Conservation (phyloP, 768 basidiomycete species). For the Pholiota microspora region DNA sequence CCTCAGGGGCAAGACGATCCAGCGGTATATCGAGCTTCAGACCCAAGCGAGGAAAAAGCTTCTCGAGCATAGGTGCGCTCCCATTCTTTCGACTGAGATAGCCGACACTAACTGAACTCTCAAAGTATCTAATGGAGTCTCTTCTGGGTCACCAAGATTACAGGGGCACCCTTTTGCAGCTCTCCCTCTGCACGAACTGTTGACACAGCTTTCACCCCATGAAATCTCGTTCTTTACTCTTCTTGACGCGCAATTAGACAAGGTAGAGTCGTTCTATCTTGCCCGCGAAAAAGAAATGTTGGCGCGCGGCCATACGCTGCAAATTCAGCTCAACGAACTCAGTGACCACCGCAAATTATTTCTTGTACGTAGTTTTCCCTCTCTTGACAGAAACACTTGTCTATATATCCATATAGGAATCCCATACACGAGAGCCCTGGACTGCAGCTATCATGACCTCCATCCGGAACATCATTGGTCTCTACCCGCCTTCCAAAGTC, state of each 20-base stretch:
- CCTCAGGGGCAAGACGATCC: neutral
- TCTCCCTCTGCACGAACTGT: conserved; percentile 43
- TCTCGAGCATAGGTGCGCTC: conserved; percentile 2
- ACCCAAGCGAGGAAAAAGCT: conserved; percentile 1
- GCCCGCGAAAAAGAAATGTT: conserved; percentile 66
- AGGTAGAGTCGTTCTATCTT: conserved; percentile 82
- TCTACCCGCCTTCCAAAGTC: neutral
- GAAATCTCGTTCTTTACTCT: conserved; percentile 75
- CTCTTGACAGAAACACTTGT: neutral
- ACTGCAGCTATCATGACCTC: conserved; percentile 10
- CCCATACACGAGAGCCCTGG: conserved; percentile 18
- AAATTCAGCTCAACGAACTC: conserved; percentile 73
- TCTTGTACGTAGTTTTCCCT: conserved; percentile 40
- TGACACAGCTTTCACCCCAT: conserved; percentile 53
- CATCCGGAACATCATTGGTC: conserved; percentile 12
- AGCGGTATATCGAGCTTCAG: neutral
- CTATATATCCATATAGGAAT: conserved; percentile 14
- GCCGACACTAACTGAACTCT: neutral
- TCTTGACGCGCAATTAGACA: conserved; percentile 78
- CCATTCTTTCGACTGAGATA: neutral
- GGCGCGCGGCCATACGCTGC: conserved; percentile 43
- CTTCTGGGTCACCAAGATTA: neutral
- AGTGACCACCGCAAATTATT: conserved; percentile 62
- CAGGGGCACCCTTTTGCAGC: conserved; percentile 21
- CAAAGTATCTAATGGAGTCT: neutral